Conservation (phyloP, 306 rosid genomes). For the Delonix regia region DNA sequence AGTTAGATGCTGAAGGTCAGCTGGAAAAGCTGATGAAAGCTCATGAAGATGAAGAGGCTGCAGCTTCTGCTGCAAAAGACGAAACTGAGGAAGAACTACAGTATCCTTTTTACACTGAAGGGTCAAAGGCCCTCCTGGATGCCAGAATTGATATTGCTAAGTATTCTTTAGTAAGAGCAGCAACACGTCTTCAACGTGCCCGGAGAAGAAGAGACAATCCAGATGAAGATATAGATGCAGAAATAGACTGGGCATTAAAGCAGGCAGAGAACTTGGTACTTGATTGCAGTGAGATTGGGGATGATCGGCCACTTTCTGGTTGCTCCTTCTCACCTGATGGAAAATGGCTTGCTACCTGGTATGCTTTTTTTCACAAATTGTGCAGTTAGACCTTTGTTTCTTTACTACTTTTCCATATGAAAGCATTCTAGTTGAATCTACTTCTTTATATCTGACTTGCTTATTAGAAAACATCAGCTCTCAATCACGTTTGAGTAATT, state of each 20-base stretch:
- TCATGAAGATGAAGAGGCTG: slow-evolving; percentile 88
- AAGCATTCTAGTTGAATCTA: slow-evolving; percentile 6
- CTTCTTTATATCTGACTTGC: not conserved
- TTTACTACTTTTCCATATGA: slow-evolving; percentile 8
- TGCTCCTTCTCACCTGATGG: slow-evolving; percentile 88
- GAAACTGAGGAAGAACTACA: slow-evolving; percentile 75
- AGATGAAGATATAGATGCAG: slow-evolving; percentile 89
- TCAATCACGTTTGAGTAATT: not conserved
- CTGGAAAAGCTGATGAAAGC: slow-evolving; percentile 83
- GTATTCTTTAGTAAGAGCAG: slow-evolving; percentile 66
- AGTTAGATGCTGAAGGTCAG: slow-evolving; percentile 82
- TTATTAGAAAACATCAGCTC: not conserved
- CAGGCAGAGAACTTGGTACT: slow-evolving; percentile 76
- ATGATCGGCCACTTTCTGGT: slow-evolving; percentile 90
- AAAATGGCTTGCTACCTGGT: slow-evolving; percentile 80
- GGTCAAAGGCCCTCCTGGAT: slow-evolving; percentile 66
- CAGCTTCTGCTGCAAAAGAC: slow-evolving; percentile 60
- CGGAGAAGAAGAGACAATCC: slow-evolving; percentile 89
- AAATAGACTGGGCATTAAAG: slow-evolving; percentile 74
- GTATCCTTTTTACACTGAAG: slow-evolving; percentile 91
- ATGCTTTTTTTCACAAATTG: slow-evolving; percentile 29
- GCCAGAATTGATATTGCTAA: slow-evolving; percentile 77
- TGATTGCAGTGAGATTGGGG: slow-evolving; percentile 93
- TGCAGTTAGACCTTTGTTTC: slow-evolving; percentile 1
- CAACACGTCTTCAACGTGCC: slow-evolving; percentile 75